A percentile compares a stretch with the other conserved stretches of the same genome.
Evolutionary conservation across 2,329 filamentous ascomycete genomes (phyloP).

Genomic region (Trichoderma cornu-damae): DNA sequence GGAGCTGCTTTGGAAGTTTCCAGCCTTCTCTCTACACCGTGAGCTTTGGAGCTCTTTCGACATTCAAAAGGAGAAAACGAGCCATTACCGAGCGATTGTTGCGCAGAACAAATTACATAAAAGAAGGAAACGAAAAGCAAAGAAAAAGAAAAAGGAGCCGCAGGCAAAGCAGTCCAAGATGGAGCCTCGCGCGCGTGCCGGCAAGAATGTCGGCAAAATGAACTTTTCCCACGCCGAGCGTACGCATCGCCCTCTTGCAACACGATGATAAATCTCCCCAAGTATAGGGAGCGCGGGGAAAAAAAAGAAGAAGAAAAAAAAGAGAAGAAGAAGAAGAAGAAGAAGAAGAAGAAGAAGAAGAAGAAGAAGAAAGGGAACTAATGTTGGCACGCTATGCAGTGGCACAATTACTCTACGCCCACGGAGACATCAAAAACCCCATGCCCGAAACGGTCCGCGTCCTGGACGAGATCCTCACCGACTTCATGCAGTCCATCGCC

Average conservation of each 20-base stretch:
- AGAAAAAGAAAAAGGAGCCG: not conserved
- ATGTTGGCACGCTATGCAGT: conserved; percentile 42
- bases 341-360: not conserved
- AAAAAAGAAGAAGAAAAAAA: too few relatives aligned
- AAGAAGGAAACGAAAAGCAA: not conserved
- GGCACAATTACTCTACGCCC: conserved; percentile 68
- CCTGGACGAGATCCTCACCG: conserved; percentile 91
- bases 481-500: conserved; percentile 91
- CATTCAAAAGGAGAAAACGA: too few relatives aligned
- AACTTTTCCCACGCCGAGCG: conserved; percentile 70
- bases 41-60: too few relatives aligned
- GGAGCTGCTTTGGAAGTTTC: too few relatives aligned
- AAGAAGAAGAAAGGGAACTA: not conserved
- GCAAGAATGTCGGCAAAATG: conserved; percentile 77
- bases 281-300: too few relatives aligned
- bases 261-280: too few relatives aligned
- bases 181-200: conserved; percentile 71
- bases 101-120: too few relatives aligned
- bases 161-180: conserved; percentile 42
- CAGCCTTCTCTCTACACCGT: not conserved
- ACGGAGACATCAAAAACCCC: conserved; percentile 71
- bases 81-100: not conserved
- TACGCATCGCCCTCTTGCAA: conserved; percentile 35
- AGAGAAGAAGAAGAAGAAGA: not conserved
- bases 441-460: conserved; percentile 79